Evolutionary conservation across 139 green algal species (phyloP), one percentile per base, ranked within the genome.

Genomic region (Mychonastes homosphaera): DNA sequence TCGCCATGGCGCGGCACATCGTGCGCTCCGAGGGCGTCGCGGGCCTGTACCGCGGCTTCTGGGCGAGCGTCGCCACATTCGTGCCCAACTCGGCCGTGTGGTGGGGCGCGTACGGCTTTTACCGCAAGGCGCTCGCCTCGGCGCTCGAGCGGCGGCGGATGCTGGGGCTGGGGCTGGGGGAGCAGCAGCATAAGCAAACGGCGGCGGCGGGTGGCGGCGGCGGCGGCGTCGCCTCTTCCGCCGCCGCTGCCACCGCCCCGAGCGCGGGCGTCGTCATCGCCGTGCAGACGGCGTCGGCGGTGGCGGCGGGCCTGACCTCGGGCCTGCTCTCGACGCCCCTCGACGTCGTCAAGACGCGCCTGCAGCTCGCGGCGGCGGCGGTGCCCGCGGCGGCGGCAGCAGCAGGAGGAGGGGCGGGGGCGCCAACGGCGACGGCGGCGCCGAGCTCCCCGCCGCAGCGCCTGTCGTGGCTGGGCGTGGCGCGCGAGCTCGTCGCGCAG

Each of bases 21-120:
- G 12, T 96, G 1, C 26, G 21, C n/a, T 53, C 71, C 47, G 90
- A 97, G 66, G 90, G 90, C 1, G 30, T 95, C 2, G 18, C 18
- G 6, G 87, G 85, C 2, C 57, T 94, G 53, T 97, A 96, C 70
- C 76, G 87, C 2, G 90, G 90, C 19, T 94, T 97, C 53, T 79
- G 81, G 0, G 68, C 81, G 3, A 88, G 74, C 7, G 55, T 96
- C 2, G 70, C 72, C 15, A 94, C 84, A 10, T 95, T 92, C 70
- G 89, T 90, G 39, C 89, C 89, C 18, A 60, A 40, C 19, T 54
- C 35, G 7, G 33, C 13, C 47, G n/a, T 12, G 13, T 6, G 33
- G 21, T 3, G 6, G 4, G 16, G 56, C 6, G 10, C 49, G 7
- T 58, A 59, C 21, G 59, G 47, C 38, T n/a, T 16, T 3, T 44